Percentiles rank a stretch among this genome's conserved stretches.
Evolutionary conservation across 2,329 filamentous ascomycete genomes (phyloP).

Genomic region (Diaporthe sp.): DNA sequence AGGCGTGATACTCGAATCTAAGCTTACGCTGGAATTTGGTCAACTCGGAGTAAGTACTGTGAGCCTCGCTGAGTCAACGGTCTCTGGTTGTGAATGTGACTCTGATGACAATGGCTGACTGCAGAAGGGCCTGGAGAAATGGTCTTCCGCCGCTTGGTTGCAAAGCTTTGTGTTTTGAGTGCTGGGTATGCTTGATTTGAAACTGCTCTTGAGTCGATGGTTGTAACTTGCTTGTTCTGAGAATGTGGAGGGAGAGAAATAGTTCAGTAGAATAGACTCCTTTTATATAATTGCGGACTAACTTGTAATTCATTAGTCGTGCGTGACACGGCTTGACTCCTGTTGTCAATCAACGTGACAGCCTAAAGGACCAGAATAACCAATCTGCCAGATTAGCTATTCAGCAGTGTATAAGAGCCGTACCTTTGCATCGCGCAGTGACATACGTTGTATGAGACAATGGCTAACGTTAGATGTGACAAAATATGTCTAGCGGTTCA

Average conservation of each 20-base stretch:
- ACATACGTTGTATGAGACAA: not conserved
- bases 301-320: too few relatives aligned
- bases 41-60: not conserved
- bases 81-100: not conserved
- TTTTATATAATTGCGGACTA: not conserved
- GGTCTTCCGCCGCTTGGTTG: not conserved
- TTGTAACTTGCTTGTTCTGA: not conserved
- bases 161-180: not conserved
- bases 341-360: too few relatives aligned
- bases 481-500: too few relatives aligned
- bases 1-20: not conserved
- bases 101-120: not conserved
- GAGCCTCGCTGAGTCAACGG: not conserved
- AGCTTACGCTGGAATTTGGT: not conserved
- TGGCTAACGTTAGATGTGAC: not conserved
- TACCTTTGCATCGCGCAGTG: too few relatives aligned
- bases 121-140: not conserved
- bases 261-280: not conserved
- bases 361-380: too few relatives aligned
- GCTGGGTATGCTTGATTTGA: not conserved
- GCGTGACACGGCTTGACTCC: too few relatives aligned
- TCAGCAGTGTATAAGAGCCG: too few relatives aligned
- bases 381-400: too few relatives aligned
- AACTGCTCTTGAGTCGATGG: too few relatives aligned
- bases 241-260: not conserved